These are phyloP conservation scores for Mycosphaerella arachidis DNA, from an alignment of 2,329 filamentous ascomycete species.

Conservation along the genomic window DNA sequence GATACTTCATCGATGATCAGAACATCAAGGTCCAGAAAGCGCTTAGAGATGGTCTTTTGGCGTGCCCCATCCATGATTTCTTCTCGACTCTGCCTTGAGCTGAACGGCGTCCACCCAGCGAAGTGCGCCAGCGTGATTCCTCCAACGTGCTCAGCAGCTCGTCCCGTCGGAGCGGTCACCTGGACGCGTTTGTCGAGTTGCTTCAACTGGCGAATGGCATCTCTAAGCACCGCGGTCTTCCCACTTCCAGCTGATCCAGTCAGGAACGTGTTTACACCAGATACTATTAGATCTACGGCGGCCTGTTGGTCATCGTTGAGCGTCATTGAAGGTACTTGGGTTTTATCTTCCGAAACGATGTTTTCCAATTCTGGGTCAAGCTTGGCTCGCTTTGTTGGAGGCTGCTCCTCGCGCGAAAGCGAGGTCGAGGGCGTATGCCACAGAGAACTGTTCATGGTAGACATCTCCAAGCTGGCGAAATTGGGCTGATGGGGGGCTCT, in stretches of 20 bases:
- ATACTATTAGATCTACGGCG: constrained; percentile 6
- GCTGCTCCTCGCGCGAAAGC: not conserved
- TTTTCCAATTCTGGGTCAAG: not conserved
- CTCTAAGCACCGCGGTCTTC: constrained; percentile 54
- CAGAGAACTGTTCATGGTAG: not conserved
- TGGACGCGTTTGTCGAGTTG: constrained; percentile 39
- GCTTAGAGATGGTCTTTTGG: constrained; percentile 33
- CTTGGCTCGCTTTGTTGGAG: not conserved
- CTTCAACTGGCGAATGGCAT: constrained; percentile 41
- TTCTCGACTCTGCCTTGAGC: constrained; percentile 41
- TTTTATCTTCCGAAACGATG: not conserved
- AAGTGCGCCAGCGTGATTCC: constrained; percentile 56
- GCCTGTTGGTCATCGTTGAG: not conserved
- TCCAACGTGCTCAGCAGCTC: constrained; percentile 53
- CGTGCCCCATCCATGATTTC: constrained; percentile 26
- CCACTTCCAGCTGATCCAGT: constrained; percentile 60
- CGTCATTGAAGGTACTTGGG: not conserved
- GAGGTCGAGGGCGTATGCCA: not conserved
- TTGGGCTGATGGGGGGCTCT: no score
- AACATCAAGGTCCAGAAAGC: constrained; percentile 47
- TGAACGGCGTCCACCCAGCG: constrained; percentile 52
- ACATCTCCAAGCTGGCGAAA: not conserved
- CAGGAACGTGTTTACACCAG: constrained; percentile 57
- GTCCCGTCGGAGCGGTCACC: constrained; percentile 57
- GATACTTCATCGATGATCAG: constrained; percentile 63